Percentiles rank a stretch among this genome's conserved stretches.
These are phyloP conservation scores for Penicillium cataractarum DNA, from an alignment of 495 filamentous ascomycete species.

Conservation along the genomic window DNA sequence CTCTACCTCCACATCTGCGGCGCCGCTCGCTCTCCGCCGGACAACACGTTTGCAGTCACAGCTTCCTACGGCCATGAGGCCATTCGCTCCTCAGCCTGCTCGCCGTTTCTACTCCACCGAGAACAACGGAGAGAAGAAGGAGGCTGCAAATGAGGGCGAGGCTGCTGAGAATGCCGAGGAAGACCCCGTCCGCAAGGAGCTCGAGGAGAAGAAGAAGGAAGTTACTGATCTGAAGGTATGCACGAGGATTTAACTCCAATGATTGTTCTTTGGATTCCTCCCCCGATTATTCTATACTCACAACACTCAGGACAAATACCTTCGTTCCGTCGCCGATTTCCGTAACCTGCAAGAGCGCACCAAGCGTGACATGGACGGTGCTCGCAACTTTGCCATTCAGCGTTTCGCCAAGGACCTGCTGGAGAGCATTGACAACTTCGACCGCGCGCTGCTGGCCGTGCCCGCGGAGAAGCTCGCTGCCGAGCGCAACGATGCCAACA, in stretches of 20 bases:
- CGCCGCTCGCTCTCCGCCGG: constrained; percentile 41
- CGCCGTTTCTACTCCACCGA: constrained; percentile 49
- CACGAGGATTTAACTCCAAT: neutral
- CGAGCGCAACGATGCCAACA: constrained; percentile 45
- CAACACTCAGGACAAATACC: constrained; percentile 76
- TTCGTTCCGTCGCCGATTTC: constrained; percentile 92
- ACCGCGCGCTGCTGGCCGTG: constrained; percentile 83
- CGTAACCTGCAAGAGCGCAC: constrained; percentile 96
- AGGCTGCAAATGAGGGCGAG: constrained; percentile 33
- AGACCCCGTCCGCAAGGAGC: constrained; percentile 59
- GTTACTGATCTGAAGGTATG: constrained; percentile 83
- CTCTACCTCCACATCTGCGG: constrained; percentile 34
- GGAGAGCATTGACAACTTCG: constrained; percentile 94
- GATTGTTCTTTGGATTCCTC: neutral
- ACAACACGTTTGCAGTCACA: constrained; percentile 45
- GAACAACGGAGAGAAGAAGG: constrained; percentile 27
- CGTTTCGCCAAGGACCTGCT: constrained; percentile 92
- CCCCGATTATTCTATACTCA: neutral
- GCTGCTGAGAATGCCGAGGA: constrained; percentile 47
- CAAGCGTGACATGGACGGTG: constrained; percentile 82
- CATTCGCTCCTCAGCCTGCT: constrained; percentile 33
- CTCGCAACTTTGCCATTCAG: constrained; percentile 92
- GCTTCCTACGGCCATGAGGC: constrained; percentile 32
- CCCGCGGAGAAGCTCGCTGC: constrained; percentile 68
- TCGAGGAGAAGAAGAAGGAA: constrained; percentile 85